These are phyloP conservation scores for Chlorella variabilis DNA, from an alignment of 163 green algal genomes.

Conservation along the genomic window DNA sequence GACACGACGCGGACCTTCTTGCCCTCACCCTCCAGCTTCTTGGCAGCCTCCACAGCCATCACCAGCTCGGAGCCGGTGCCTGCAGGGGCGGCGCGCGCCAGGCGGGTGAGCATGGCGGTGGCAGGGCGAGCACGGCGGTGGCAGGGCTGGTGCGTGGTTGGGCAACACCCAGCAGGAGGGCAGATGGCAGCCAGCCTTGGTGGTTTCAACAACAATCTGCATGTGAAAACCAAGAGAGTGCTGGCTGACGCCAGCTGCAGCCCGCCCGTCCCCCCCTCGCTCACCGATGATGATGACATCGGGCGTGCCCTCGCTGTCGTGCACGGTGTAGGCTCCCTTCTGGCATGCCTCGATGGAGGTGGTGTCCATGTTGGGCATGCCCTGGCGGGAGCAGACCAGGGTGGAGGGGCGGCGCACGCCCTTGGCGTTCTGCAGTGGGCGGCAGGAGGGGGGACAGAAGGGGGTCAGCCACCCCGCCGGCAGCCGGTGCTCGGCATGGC, in stretches of 20 bases:
- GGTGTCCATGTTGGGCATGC: conserved; percentile 93
- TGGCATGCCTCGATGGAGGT: conserved; percentile 79
- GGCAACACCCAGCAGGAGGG: no score
- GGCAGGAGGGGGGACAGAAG: neutral
- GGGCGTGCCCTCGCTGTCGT: conserved; percentile 71
- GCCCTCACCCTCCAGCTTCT: conserved; percentile 85
- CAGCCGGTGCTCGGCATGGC: no score
- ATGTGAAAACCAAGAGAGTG: no score
- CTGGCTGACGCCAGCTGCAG: no score
- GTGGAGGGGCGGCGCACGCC: conserved; percentile 74
- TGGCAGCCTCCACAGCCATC: conserved; percentile 85
- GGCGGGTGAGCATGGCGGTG: neutral
- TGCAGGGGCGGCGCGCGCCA: neutral
- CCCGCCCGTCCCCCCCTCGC: neutral
- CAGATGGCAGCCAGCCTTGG: no score
- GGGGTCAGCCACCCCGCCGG: no score
- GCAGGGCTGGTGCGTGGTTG: no score
- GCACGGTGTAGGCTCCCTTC: conserved; percentile 95
- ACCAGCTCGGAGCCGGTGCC: conserved; percentile 89
- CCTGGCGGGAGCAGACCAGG: conserved; percentile 96
- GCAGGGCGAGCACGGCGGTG: neutral
- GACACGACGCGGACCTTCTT: conserved; percentile 95
- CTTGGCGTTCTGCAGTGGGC: conserved; percentile 53
- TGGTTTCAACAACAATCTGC: no score
- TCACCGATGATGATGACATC: conserved; percentile 89